Percentiles rank a stretch among this genome's conserved stretches.
These are phyloP conservation scores for Boletus barrowsii DNA, from an alignment of 768 basidiomycete species.

Conservation along the genomic window DNA sequence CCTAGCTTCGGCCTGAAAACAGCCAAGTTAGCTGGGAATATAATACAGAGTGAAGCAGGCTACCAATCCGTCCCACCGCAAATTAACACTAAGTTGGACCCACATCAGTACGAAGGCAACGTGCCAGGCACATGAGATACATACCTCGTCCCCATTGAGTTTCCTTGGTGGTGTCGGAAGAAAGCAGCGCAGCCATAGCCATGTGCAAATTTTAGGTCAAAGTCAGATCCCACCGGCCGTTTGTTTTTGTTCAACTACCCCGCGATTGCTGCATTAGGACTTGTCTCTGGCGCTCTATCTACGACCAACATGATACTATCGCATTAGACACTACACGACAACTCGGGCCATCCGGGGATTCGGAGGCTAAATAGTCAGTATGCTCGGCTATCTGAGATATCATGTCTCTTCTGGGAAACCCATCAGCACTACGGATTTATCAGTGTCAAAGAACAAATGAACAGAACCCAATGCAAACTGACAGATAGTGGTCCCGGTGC, in stretches of 20 bases:
- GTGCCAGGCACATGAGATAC: conserved; percentile 11
- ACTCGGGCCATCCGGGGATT: neutral
- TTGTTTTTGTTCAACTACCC: conserved; percentile 16
- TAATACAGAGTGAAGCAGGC: neutral
- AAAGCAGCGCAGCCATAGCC: conserved; percentile 28
- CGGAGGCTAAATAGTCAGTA: neutral
- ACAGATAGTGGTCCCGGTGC: conserved; percentile 31
- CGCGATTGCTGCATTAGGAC: conserved; percentile 33
- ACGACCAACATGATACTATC: conserved; percentile 13
- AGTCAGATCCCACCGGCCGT: conserved; percentile 11
- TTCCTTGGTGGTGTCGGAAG: conserved; percentile 26
- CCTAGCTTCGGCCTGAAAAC: conserved; percentile 67
- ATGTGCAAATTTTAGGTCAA: conserved; percentile 26
- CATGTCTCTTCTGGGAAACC: conserved; percentile 20
- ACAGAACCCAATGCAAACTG: conserved; percentile 11
- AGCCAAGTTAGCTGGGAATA: conserved; percentile 8
- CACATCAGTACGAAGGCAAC: conserved; percentile 13
- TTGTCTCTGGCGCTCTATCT: conserved; percentile 28
- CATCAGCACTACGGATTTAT: conserved; percentile 25
- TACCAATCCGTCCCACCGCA: conserved; percentile 89
- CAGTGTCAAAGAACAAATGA: conserved; percentile 3
- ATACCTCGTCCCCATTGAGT: conserved; percentile 45
- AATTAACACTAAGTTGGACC: conserved; percentile 57
- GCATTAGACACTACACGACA: conserved; percentile 3
- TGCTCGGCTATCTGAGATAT: conserved; percentile 1